Base-by-base conservation (phyloP, 2,329 filamentous ascomycete genomes). In the Stagonosporopsis cucurbitacearum region DNA sequence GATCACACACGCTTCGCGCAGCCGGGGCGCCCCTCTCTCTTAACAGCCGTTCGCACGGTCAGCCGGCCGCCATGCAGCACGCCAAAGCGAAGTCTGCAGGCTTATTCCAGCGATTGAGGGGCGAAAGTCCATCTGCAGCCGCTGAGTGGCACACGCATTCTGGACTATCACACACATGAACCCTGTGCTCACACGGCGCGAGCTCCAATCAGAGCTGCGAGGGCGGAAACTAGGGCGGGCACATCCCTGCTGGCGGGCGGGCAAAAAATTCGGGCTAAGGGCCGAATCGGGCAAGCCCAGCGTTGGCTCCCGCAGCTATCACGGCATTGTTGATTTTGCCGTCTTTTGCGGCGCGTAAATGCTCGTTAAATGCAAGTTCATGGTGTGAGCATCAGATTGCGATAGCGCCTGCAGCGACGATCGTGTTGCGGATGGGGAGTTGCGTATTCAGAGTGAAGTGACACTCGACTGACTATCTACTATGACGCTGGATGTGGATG, bases 111-210 rank as follows among this genome's bases (percentile, higher is more conserved):
- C 47, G 49, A 45, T 42, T 57, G 63, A 62, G 62, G 63, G 62
- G 63, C 62, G 62, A 67, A 56, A 64, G 54, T 32, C 58, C 60
- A 52, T 60, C 65, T 61, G 64, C 61, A 67, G 66, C 42, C 67
- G 68, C 68, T 70, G 68, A 73, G 60, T 72, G 69, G 68, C 63
- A 66, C 63, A 62, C 58, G 57, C 58, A 63, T 60, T 51, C 60
- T 59, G 66, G 57, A 57, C 64, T 50, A 69, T 73, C 70, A 72
- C 69, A 67, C 59, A 51, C 59, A 62, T 62, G 54, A 48, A 54
- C 9, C 26, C 26, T 30, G 26, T 11, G 9, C 26, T 30, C 26
- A 30, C 26, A 30, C 26, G 9, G 25, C 58, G 57, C 64, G 58
- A 56, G 39, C 36, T 57, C 67, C 64, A 69, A 70, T 70, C 62